phyloP scores from a whole-genome alignment of 257 asterid genomes.

The Linaria vulgaris region DNA sequence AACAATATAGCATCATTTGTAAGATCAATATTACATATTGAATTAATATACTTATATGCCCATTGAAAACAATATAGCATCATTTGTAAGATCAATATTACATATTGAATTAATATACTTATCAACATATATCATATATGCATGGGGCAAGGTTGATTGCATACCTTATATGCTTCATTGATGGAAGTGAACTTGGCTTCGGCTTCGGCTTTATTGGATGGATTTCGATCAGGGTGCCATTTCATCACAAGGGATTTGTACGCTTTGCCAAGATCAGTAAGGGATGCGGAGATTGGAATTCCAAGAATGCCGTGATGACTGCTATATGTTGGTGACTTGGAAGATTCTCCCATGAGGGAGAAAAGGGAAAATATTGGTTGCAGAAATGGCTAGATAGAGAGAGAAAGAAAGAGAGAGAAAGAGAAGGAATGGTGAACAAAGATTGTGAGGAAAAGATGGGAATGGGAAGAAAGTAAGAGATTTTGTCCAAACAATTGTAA shows the following conservation, averaged over 20 bases:
- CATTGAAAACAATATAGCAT: too few relatives aligned
- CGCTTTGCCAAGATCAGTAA: constrained; percentile 58
- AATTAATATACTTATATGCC: too few relatives aligned
- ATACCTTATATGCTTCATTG: constrained; percentile 80
- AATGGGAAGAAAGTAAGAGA: constrained; percentile 20
- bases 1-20: too few relatives aligned
- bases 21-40: too few relatives aligned
- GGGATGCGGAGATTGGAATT: constrained; percentile 62
- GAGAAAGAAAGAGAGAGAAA: constrained; percentile 3
- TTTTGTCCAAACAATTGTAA: constrained; percentile 34
- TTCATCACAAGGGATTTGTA: constrained; percentile 54
- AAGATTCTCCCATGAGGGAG: constrained; percentile 53
- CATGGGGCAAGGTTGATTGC: background rate
- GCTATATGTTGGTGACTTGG: constrained; percentile 36
- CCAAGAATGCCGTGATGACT: constrained; percentile 57
- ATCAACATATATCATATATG: background rate
- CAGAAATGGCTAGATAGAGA: background rate
- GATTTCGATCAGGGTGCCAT: constrained; percentile 79
- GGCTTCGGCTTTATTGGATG: constrained; percentile 60
- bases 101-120: background rate
- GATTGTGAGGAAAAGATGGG: constrained; percentile 21
- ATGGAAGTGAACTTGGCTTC: constrained; percentile 58
- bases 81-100: background rate
- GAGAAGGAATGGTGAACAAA: constrained; percentile 9
- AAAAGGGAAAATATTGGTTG: background rate